Evolutionary conservation across 2,329 filamentous ascomycete species (phyloP).

Genomic region (Blumeria hordei): DNA sequence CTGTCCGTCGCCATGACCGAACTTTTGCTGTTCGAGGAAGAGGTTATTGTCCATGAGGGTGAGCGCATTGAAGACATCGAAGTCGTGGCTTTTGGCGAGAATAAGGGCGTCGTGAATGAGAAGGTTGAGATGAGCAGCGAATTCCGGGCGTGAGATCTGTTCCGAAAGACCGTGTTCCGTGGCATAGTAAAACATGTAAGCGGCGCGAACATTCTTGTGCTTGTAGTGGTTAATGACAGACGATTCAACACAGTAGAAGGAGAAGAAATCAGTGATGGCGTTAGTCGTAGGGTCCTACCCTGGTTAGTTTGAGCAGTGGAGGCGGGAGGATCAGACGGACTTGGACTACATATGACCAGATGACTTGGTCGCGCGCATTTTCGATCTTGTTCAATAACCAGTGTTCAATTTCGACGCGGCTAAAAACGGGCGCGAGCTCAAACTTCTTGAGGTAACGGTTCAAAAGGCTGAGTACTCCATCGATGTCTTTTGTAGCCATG

Average conservation of each 20-base stretch:
- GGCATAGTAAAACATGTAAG: conserved; percentile 95
- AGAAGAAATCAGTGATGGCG: conserved; percentile 77
- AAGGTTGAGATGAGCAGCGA: conserved; percentile 59
- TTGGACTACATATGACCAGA: conserved; percentile 87
- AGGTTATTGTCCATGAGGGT: conserved; percentile 83
- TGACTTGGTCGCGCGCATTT: conserved; percentile 49
- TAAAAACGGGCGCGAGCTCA: conserved; percentile 65
- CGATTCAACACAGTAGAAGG: conserved; percentile 86
- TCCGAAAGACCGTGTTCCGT: conserved; percentile 32
- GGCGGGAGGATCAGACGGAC: not conserved
- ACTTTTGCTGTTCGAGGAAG: conserved; percentile 85
- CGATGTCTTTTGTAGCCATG: conserved; percentile 59
- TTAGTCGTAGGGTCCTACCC: conserved; percentile 29
- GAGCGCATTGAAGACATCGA: conserved; percentile 92
- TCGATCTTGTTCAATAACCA: conserved; percentile 58
- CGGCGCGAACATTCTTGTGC: conserved; percentile 60
- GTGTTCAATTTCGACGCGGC: conserved; percentile 58
- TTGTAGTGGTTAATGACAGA: conserved; percentile 66
- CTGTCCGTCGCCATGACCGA: conserved; percentile 80
- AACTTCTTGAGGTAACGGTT: conserved; percentile 57
- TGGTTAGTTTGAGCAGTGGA: not conserved
- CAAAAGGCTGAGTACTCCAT: conserved; percentile 49
- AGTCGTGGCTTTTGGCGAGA: conserved; percentile 57
- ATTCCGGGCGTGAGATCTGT: conserved; percentile 27
- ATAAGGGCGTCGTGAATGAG: conserved; percentile 72